These are phyloP conservation scores for Solanum lignicaule DNA, from an alignment of 257 asterid species.

Conservation along the genomic window DNA sequence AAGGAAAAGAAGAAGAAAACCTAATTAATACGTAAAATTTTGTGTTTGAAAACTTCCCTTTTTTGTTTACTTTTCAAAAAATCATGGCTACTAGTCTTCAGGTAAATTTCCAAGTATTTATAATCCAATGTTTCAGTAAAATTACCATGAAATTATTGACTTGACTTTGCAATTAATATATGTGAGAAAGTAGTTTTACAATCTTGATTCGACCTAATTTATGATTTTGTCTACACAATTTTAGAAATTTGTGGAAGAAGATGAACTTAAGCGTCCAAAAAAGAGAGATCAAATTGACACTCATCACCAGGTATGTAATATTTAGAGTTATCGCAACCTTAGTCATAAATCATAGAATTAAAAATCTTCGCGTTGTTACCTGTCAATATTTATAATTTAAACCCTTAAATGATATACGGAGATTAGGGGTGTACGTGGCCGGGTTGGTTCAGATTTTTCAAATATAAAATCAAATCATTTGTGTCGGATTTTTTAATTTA, in stretches of 20 bases:
- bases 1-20: no score
- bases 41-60: background rate
- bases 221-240: background rate
- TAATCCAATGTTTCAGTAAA: background rate
- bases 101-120: background rate
- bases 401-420: background rate
- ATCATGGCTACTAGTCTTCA: background rate
- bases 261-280: background rate
- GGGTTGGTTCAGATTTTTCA: no score
- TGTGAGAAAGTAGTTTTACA: background rate
- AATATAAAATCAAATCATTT: no score
- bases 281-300: background rate
- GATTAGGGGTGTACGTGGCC: no score
- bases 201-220: background rate
- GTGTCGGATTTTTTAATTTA: no score
- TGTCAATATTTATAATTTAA: no score
- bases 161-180: background rate
- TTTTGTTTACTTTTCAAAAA: background rate
- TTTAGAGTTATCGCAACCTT: background rate
- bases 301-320: background rate
- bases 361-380: rapidly evolving
- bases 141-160: background rate
- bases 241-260: background rate
- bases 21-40: background rate
- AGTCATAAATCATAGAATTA: rapidly evolving